These are phyloP conservation scores for Diaporthe citri DNA, from an alignment of 2,329 filamentous ascomycete genomes.

Conservation along the genomic window DNA sequence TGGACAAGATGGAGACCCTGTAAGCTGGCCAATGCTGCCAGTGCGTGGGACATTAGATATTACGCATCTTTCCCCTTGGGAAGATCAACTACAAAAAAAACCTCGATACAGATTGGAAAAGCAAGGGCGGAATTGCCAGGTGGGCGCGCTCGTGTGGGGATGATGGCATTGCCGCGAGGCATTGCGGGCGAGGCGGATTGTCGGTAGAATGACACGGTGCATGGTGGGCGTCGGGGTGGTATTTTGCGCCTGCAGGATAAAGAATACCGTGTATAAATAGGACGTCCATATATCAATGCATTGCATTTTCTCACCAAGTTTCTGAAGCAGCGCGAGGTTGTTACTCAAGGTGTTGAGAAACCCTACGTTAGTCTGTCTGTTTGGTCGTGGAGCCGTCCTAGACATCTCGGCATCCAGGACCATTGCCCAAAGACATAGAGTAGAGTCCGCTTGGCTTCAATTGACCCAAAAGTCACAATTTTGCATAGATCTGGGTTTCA, in stretches of 20 bases:
- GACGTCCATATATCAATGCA: conserved; percentile 36
- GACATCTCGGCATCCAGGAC: neutral
- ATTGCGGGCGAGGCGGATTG: neutral
- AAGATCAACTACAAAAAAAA: neutral
- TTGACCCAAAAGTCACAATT: neutral
- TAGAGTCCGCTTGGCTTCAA: neutral
- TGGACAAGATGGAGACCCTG: conserved; percentile 92
- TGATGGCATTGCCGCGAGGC: conserved; percentile 24
- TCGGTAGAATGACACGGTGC: conserved; percentile 35
- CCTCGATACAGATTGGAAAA: conserved; percentile 11
- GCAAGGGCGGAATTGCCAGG: neutral
- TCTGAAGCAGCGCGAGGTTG: neutral
- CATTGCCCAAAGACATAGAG: neutral
- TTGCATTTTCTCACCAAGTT: conserved; percentile 21
- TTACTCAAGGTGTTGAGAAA: neutral
- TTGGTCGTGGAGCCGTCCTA: neutral
- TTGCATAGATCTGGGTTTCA: neutral
- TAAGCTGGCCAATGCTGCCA: conserved; percentile 51
- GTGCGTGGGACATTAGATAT: neutral
- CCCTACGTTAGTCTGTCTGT: too few species aligned
- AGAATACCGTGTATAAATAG: conserved; percentile 41
- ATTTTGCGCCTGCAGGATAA: conserved; percentile 38
- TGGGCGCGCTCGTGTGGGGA: neutral
- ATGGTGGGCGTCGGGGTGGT: conserved; percentile 37
- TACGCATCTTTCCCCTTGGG: neutral